These are phyloP conservation scores for Flaveria sonorensis DNA, from an alignment of 129 eudicot species.

Conservation along the genomic window DNA sequence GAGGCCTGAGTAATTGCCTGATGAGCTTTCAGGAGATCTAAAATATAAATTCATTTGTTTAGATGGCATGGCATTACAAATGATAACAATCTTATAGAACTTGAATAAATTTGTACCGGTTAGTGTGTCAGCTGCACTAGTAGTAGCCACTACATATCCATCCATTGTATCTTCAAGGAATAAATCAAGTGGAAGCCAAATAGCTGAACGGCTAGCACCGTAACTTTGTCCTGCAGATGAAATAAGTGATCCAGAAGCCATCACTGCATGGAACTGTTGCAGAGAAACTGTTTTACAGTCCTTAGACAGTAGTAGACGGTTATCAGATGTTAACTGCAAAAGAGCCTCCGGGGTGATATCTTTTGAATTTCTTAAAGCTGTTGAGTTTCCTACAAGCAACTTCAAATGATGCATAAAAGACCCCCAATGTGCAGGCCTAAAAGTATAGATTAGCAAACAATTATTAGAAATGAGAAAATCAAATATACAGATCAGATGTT, in stretches of 20 bases:
- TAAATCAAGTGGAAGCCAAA: constrained; percentile 92
- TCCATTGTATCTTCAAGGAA: constrained; percentile 96
- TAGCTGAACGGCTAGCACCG: constrained; percentile 65
- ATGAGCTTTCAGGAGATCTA: constrained; percentile 84
- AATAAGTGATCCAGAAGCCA: constrained; percentile 62
- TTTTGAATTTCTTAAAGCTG: constrained; percentile 67
- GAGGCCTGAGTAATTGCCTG: constrained; percentile 81
- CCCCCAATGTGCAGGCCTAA: constrained; percentile 80
- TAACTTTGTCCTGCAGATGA: constrained; percentile 64
- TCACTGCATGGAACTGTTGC: constrained; percentile 71
- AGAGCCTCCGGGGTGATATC: constrained; percentile 63
- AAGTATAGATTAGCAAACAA: constrained; percentile 23
- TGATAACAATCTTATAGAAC: not conserved
- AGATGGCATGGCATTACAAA: constrained; percentile 10
- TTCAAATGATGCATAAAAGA: constrained; percentile 57
- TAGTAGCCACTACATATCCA: constrained; percentile 68
- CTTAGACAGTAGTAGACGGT: constrained; percentile 47
- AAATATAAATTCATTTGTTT: constrained; percentile 25
- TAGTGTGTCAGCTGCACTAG: constrained; percentile 89
- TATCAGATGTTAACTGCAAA: constrained; percentile 71
- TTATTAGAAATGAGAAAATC: constrained; percentile 23
- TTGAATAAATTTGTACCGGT: constrained; percentile 44
- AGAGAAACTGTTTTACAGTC: constrained; percentile 55
- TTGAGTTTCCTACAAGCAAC: constrained; percentile 62
- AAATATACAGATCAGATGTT: constrained; percentile 6